Evolutionary conservation across 768 basidiomycete species (phyloP).

Genomic region (Xerocomellus chrysenteron): DNA sequence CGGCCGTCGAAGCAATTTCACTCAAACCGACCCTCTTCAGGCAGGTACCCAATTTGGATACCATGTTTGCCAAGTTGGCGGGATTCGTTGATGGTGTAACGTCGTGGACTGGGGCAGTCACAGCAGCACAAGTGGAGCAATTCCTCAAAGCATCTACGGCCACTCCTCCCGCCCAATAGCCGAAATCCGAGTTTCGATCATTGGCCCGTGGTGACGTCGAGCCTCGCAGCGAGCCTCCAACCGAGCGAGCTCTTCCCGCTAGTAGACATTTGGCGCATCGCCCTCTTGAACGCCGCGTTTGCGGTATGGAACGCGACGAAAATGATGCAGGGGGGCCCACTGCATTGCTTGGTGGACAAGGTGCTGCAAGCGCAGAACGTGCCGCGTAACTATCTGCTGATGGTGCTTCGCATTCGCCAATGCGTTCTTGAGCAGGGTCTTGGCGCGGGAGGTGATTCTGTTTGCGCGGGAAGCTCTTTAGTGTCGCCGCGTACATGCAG

Average conservation of each 20-base stretch:
- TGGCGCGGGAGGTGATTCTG: conserved; percentile 43
- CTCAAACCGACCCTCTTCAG: conserved; percentile 75
- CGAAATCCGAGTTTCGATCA: conserved; percentile 39
- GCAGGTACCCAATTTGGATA: conserved; percentile 68
- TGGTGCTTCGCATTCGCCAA: conserved; percentile 71
- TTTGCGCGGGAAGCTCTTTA: conserved; percentile 50
- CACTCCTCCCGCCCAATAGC: conserved; percentile 24
- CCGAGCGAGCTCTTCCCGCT: conserved; percentile 70
- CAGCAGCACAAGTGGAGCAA: conserved; percentile 43
- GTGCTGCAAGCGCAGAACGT: conserved; percentile 34
- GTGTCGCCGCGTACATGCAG: conserved; percentile 68
- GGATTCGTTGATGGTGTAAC: conserved; percentile 57
- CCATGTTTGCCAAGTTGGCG: conserved; percentile 57
- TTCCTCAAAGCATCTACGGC: conserved; percentile 61
- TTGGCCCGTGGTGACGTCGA: conserved; percentile 50
- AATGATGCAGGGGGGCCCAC: conserved; percentile 37
- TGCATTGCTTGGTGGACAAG: conserved; percentile 47
- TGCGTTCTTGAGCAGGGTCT: conserved; percentile 47
- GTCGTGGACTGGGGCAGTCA: conserved; percentile 33
- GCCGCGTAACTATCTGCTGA: conserved; percentile 60
- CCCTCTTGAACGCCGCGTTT: conserved; percentile 61
- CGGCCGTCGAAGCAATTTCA: conserved; percentile 59
- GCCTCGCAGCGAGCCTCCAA: conserved; percentile 47
- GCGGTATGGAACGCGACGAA: conserved; percentile 47
- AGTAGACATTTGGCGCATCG: conserved; percentile 80